Percentiles rank a stretch among this genome's conserved stretches.
phyloP scores from a whole-genome alignment of 345 rosid species.

The Nephelium lappaceum region DNA sequence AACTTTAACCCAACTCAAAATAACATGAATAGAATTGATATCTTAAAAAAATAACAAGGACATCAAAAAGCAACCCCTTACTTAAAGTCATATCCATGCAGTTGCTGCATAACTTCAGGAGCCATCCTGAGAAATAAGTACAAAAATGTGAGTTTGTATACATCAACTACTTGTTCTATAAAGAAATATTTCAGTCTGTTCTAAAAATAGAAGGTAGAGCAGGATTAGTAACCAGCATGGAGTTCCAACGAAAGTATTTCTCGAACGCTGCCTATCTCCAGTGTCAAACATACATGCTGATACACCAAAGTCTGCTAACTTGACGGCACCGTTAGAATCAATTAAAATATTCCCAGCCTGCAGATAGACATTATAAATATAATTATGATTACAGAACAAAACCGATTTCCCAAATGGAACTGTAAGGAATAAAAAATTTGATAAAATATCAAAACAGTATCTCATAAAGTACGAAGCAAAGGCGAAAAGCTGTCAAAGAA shows the following conservation, averaged over 20 bases:
- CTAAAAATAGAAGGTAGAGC: conserved; percentile 9
- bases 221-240: conserved; percentile 81
- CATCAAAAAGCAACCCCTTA: conserved; percentile 45
- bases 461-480: conserved; percentile 3
- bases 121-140: conserved; percentile 81
- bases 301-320: conserved; percentile 97
- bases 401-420: neutral
- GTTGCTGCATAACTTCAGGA: conserved; percentile 99
- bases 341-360: conserved; percentile 96
- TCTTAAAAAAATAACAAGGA: conserved; percentile 3
- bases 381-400: conserved; percentile 15
- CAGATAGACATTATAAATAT: conserved; percentile 25
- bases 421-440: neutral
- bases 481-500: neutral
- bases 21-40: neutral
- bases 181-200: neutral
- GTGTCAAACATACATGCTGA: conserved; percentile 99
- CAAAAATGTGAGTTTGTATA: conserved; percentile 6
- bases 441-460: neutral
- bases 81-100: conserved; percentile 99
- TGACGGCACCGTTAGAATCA: conserved; percentile 78
- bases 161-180: neutral
- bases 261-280: conserved; percentile 94
- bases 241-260: conserved; percentile 99
- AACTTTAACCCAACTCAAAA: conserved; percentile 20